A percentile compares a stretch with the other conserved stretches of the same genome.
Conservation (phyloP, 106 monocot genomes). For the Platanthera guangdongensis region DNA sequence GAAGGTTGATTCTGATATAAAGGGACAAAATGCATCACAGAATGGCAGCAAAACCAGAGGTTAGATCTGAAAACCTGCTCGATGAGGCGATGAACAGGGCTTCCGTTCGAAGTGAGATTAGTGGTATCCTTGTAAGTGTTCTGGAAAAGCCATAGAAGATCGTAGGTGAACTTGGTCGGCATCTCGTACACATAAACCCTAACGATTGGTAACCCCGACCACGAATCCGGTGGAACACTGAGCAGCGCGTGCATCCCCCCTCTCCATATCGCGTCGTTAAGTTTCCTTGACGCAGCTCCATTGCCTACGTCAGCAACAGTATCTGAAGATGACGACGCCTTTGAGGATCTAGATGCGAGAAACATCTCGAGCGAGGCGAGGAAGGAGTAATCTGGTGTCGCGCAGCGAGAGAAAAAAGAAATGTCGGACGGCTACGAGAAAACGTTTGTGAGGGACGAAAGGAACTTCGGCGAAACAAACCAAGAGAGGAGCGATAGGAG, state of each 20-base stretch:
- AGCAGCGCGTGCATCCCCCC: constrained; percentile 26
- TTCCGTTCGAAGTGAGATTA: constrained; percentile 84
- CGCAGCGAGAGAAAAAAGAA: too few species aligned
- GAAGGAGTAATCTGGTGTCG: constrained; percentile 52
- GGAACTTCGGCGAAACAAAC: too few species aligned
- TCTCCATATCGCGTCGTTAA: constrained; percentile 43
- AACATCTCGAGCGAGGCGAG: constrained; percentile 68
- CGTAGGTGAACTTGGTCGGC: constrained; percentile 85
- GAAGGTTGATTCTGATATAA: too few species aligned
- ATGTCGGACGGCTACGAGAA: too few species aligned
- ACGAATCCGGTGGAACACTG: constrained; percentile 18
- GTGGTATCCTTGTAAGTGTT: constrained; percentile 55
- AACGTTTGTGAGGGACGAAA: too few species aligned
- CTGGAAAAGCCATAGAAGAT: constrained; percentile 59
- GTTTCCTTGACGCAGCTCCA: constrained; percentile 15
- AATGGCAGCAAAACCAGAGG: not conserved
- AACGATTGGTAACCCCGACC: constrained; percentile 25
- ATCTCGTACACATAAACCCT: constrained; percentile 88
- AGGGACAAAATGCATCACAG: too few species aligned
- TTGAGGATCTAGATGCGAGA: constrained; percentile 28
- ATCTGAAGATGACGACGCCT: not conserved
- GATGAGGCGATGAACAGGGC: constrained; percentile 84
- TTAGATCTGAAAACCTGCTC: constrained; percentile 46
- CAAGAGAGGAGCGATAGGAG: too few species aligned
- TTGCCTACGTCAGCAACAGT: not conserved